Conservation (phyloP, 208 protist species). For the Trypanosoma caninum region DNA sequence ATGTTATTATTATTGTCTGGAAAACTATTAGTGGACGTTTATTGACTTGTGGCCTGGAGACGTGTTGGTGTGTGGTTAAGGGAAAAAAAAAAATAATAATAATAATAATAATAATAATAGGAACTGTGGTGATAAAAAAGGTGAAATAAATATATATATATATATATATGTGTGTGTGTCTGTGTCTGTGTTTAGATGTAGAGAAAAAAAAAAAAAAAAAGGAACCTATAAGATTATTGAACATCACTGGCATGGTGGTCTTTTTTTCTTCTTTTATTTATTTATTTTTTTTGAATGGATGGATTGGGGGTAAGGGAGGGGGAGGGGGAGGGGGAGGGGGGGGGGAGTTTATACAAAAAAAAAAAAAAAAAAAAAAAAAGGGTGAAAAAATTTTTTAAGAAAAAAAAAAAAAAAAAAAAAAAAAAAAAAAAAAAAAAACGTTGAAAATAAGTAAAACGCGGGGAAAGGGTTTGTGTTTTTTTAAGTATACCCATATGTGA, state of each 20-base stretch:
- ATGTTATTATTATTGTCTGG: too few relatives aligned
- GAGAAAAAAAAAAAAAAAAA: not conserved
- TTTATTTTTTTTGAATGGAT: not conserved
- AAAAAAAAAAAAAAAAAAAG: not conserved
- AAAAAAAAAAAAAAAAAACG: constrained; percentile 2
- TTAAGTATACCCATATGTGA: too few relatives aligned
- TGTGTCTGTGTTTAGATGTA: not conserved
- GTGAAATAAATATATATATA: too few relatives aligned
- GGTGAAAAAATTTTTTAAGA: not conserved
- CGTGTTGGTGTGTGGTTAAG: too few relatives aligned
- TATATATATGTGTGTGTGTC: too few relatives aligned
- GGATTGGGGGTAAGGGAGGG: not conserved
- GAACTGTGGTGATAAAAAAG: too few relatives aligned
- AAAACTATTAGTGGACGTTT: too few relatives aligned
- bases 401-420: constrained; percentile 2
- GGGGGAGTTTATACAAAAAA: not conserved
- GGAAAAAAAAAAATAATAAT: too few relatives aligned
- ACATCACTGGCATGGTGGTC: too few relatives aligned
- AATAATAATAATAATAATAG: too few relatives aligned
- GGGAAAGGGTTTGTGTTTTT: not conserved
- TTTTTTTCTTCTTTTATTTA: not conserved
- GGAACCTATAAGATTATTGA: not conserved
- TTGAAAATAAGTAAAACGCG: not conserved
- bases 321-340: not conserved
- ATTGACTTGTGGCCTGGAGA: too few relatives aligned